These are phyloP conservation scores for Hypoxylon fragiforme DNA, from an alignment of 495 filamentous ascomycete species.

Conservation along the genomic window DNA sequence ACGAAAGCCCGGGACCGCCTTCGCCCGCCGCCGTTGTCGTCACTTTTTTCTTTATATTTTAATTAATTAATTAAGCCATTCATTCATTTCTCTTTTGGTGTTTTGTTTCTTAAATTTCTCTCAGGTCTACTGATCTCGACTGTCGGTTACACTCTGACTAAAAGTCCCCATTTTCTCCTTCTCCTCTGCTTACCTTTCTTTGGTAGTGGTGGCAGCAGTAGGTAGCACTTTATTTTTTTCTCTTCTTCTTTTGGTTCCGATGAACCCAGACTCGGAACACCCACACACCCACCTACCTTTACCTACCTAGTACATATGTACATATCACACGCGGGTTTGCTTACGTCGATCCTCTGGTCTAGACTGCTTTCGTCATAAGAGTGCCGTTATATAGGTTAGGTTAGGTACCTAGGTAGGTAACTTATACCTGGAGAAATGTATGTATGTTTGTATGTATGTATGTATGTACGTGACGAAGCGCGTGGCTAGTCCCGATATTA, in stretches of 20 bases:
- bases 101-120: too few relatives aligned
- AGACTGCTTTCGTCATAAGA: too few relatives aligned
- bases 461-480: too few relatives aligned
- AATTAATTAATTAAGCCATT: too few relatives aligned
- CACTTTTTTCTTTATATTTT: constrained; percentile 20
- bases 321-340: not conserved
- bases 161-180: too few relatives aligned
- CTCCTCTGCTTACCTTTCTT: not conserved
- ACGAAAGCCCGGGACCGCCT: constrained; percentile 18
- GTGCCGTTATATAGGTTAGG: not conserved
- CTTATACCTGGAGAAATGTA: not conserved
- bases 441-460: not conserved
- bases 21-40: constrained; percentile 1
- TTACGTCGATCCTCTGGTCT: not conserved
- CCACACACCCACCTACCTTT: too few relatives aligned
- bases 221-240: not conserved
- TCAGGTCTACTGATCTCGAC: not conserved
- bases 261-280: too few relatives aligned
- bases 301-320: too few relatives aligned
- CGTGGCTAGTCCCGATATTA: too few relatives aligned
- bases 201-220: not conserved
- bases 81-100: not conserved
- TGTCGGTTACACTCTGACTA: not conserved
- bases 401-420: not conserved
- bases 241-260: too few relatives aligned